Conservation (phyloP, 2,329 filamentous ascomycete species). For the Aspergillus quadricinctus region DNA sequence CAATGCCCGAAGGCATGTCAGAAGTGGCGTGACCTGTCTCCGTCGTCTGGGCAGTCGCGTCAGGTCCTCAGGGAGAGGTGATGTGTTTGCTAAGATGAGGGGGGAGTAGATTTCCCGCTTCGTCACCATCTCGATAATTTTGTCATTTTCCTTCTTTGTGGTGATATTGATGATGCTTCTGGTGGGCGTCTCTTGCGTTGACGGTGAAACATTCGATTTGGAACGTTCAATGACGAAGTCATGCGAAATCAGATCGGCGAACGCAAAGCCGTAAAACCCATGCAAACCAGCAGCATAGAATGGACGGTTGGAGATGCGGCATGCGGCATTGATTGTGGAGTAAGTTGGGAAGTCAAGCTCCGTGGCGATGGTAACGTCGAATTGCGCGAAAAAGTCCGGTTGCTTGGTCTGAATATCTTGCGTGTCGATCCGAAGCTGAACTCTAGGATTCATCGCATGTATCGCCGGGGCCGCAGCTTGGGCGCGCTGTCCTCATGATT, state of each 20-base stretch:
- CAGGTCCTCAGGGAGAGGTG: conserved; percentile 66
- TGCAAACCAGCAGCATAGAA: conserved; percentile 88
- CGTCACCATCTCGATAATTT: conserved; percentile 77
- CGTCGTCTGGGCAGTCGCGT: conserved; percentile 64
- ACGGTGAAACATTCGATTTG: conserved; percentile 65
- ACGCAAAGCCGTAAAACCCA: conserved; percentile 91
- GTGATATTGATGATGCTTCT: conserved; percentile 69
- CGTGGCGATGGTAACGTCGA: conserved; percentile 84
- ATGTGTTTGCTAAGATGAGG: conserved; percentile 77
- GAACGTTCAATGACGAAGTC: conserved; percentile 85
- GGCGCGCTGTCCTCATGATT: conserved; percentile 56
- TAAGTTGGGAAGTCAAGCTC: conserved; percentile 74
- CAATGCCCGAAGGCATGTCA: conserved; percentile 81
- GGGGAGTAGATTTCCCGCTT: conserved; percentile 90
- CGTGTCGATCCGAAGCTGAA: conserved; percentile 68
- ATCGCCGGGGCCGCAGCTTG: conserved; percentile 73
- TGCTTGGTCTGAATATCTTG: conserved; percentile 63
- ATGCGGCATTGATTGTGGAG: conserved; percentile 78
- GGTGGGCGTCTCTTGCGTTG: conserved; percentile 69
- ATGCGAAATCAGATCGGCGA: conserved; percentile 86
- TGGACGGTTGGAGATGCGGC: conserved; percentile 69
- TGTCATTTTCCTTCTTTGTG: conserved; percentile 65
- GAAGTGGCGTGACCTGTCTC: conserved; percentile 71
- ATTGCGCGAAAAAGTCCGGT: conserved; percentile 70
- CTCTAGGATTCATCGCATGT: conserved; percentile 83